These are phyloP conservation scores for Melanogaster broomeanus DNA, from an alignment of 768 basidiomycete species.

Conservation along the genomic window DNA sequence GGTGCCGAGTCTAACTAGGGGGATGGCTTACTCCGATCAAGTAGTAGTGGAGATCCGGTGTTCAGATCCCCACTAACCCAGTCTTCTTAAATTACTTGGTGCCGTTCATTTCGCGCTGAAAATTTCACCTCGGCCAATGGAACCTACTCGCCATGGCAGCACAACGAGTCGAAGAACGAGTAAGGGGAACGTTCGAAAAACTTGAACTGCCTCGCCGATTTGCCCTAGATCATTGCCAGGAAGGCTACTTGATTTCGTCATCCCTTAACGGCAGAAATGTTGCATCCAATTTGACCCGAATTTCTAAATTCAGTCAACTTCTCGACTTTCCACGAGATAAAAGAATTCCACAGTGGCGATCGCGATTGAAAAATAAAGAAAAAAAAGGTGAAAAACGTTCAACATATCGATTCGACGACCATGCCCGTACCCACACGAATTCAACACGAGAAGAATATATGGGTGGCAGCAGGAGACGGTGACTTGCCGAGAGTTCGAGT, in stretches of 20 bases:
- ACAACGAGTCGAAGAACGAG: neutral
- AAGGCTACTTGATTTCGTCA: constrained; percentile 4
- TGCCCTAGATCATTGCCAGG: neutral
- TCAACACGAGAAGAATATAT: constrained; percentile 62
- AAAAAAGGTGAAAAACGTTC: too few species aligned
- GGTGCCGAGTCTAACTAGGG: constrained; percentile 24
- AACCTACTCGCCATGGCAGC: neutral
- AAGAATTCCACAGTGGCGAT: constrained; percentile 11
- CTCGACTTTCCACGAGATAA: constrained; percentile 15
- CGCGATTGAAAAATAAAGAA: constrained; percentile 23
- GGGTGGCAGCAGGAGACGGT: constrained; percentile 93
- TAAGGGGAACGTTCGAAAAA: neutral
- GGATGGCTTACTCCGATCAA: constrained; percentile 27
- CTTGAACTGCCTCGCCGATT: constrained; percentile 1
- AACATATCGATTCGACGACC: constrained; percentile 27
- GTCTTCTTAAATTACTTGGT: neutral
- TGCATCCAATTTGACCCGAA: constrained; percentile 10
- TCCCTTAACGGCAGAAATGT: constrained; percentile 14
- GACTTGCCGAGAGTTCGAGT: constrained; percentile 79
- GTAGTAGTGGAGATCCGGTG: constrained; percentile 28
- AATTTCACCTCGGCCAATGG: constrained; percentile 3
- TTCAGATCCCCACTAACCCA: constrained; percentile 19
- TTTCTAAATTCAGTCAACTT: constrained; percentile 28
- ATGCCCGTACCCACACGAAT: constrained; percentile 36
- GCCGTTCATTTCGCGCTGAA: neutral